Base-by-base conservation (phyloP, 768 basidiomycete genomes). In the Chalciporus sphaerocephalus region DNA sequence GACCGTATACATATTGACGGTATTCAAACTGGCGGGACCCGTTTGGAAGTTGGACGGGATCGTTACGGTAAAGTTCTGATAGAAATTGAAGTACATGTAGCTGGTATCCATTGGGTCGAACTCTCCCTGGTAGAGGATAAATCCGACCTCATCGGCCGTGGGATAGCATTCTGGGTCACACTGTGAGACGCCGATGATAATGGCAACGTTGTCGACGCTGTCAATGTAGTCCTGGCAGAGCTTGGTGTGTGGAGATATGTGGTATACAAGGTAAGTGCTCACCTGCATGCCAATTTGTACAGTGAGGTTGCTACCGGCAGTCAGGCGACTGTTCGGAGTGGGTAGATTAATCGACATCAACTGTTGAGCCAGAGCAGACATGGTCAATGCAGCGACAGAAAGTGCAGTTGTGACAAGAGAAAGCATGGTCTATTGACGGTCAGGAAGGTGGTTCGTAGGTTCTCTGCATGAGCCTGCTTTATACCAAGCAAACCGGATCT, bases 1-100 rank as follows among this genome's bases (percentile, higher is more conserved):
- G 18, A 72, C 60, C 47, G 75, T 52, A 20, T 65, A 55, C 0
- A 70, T 48, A 53, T 72, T 67, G 38, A 64, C 61, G 6, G 68
- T 65, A 12, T 61, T 63, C 36, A 75, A 48, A 40, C 67, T 65
- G 9, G 67, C 68, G 0, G 15, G 9, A 3, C 68, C 69, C 33
- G 57, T 38, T 1, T 51, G 11, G 16, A 66, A 52, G 3, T 5
- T 16, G 18, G 51, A 3, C 2, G 75, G 62, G 8, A 67, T 36
- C 4, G 48, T 50, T 8, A 69, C 56, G 1, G 65, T 61, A 36
- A 65, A 70, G 48, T 71, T 66, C 39, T 61, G 58, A 21, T 55
- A 62, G 10, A 25, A 25, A 10, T 25, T 25, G 24, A 6, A 10
- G 13, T 58, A 53, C 4, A 24, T 27, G 6, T 43, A 48, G 6